Evolutionary conservation across 208 protist genomes (phyloP).

Genomic region (Trypanosoma caninum): DNA sequence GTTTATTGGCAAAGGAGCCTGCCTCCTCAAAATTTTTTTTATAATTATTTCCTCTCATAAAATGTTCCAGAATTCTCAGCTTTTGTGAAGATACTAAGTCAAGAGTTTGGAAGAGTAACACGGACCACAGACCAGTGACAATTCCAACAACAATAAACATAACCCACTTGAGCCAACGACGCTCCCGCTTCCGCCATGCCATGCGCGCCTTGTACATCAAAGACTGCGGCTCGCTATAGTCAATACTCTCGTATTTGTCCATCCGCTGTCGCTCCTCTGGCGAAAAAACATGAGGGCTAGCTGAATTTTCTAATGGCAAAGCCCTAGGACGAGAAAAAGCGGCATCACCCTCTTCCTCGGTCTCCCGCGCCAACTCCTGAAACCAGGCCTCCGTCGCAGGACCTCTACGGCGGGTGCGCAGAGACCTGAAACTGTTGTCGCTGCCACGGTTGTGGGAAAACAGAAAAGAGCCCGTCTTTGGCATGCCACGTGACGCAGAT

Average conservation of each 20-base stretch:
- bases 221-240: conserved; percentile 63
- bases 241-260: conserved; percentile 78
- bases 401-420: conserved; percentile 2
- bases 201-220: conserved; percentile 41
- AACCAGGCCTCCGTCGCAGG: conserved; percentile 46
- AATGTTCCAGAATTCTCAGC: conserved; percentile 30
- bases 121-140: conserved; percentile 52
- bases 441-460: no score
- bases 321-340: conserved; percentile 36
- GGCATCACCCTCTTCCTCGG: conserved; percentile 46
- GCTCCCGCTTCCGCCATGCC: conserved; percentile 19
- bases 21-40: not conserved
- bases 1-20: conserved; percentile 5
- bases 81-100: conserved; percentile 50
- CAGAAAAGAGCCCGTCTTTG: no score
- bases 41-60: conserved; percentile 15
- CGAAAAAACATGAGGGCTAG: conserved; percentile 53
- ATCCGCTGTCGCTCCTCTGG: conserved; percentile 60
- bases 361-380: conserved; percentile 34
- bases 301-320: conserved; percentile 45
- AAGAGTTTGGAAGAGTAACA: conserved; percentile 71
- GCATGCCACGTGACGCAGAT: no score
- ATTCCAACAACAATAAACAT: conserved; percentile 62
- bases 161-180: conserved; percentile 51
- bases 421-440: not conserved